A percentile compares a stretch with the other conserved stretches of the same genome.
These are phyloP conservation scores for Verticillium klebahnii DNA, from an alignment of 2,329 filamentous ascomycete species.

Conservation along the genomic window DNA sequence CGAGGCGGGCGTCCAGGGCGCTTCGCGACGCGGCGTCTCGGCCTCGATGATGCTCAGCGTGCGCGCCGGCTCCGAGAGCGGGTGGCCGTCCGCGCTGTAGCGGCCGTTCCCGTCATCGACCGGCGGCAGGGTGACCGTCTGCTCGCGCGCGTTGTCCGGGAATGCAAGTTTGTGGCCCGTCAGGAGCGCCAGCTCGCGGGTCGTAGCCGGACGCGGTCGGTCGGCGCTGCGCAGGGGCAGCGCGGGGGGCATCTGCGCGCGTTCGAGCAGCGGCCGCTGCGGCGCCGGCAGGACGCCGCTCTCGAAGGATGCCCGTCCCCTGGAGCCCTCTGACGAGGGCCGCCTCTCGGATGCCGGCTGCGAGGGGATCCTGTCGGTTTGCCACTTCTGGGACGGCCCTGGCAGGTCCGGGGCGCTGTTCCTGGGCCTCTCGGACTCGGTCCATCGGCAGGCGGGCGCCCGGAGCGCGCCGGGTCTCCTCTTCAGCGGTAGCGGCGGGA, in stretches of 20 bases:
- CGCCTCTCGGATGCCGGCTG: neutral
- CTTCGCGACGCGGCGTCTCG: constrained; percentile 5
- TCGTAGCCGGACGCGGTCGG: neutral
- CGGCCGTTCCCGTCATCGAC: constrained; percentile 1
- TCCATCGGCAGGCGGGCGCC: constrained; percentile 7
- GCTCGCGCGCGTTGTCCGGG: neutral
- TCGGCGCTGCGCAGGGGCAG: constrained; percentile 23
- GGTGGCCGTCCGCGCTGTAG: neutral
- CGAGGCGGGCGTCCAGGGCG: constrained; percentile 11
- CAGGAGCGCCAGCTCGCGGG: constrained; percentile 33
- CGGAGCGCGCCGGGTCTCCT: constrained; percentile 20
- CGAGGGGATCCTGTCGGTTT: constrained; percentile 4
- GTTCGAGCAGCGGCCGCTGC: neutral
- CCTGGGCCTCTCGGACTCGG: neutral
- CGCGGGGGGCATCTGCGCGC: constrained; percentile 13
- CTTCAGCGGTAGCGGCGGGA: constrained; percentile 16
- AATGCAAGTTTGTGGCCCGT: constrained; percentile 32
- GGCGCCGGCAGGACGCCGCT: constrained; percentile 5
- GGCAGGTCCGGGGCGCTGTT: constrained; percentile 1
- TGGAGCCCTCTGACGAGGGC: neutral
- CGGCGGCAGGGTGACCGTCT: constrained; percentile 3
- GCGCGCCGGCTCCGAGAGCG: constrained; percentile 5
- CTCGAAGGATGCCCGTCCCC: constrained; percentile 4
- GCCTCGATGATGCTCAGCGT: constrained; percentile 9
- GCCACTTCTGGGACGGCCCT: neutral